Conservation (phyloP, 2,329 filamentous ascomycete species). For the Talaromyces rugulosus region DNA sequence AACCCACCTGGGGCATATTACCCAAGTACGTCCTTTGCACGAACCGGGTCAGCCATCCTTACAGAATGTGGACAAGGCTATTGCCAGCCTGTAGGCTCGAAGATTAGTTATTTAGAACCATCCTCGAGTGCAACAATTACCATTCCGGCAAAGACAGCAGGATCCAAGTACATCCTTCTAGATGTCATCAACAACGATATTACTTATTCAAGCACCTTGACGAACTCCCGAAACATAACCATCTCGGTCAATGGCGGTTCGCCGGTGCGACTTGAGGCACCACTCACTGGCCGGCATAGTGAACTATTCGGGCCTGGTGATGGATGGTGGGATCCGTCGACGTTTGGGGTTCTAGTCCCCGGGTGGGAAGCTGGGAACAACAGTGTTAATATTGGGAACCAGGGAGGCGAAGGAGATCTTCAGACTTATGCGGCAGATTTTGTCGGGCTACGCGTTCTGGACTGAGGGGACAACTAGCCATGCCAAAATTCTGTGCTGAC, state of each 20-base stretch:
- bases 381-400: constrained; percentile 35
- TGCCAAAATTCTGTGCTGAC: neutral
- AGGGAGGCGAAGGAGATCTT: constrained; percentile 19
- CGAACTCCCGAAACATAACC: constrained; percentile 49
- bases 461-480: neutral
- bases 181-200: constrained; percentile 54
- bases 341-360: constrained; percentile 42
- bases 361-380: constrained; percentile 42
- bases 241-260: constrained; percentile 43
- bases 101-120: constrained; percentile 37
- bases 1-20: constrained; percentile 36
- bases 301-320: constrained; percentile 39
- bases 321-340: constrained; percentile 50
- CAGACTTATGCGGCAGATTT: neutral
- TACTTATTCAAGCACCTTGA: constrained; percentile 37
- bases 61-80: constrained; percentile 33
- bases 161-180: constrained; percentile 40
- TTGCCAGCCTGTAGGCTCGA: constrained; percentile 43
- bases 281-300: constrained; percentile 37
- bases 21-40: constrained; percentile 32
- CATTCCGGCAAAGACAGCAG: constrained; percentile 31
- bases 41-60: constrained; percentile 32
- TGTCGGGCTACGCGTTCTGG: neutral
- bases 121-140: constrained; percentile 30
- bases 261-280: constrained; percentile 47